A percentile compares a stretch with the other conserved stretches of the same genome.
Evolutionary conservation across 2,329 filamentous ascomycete species (phyloP).

Genomic region (Neonectria coccinea): DNA sequence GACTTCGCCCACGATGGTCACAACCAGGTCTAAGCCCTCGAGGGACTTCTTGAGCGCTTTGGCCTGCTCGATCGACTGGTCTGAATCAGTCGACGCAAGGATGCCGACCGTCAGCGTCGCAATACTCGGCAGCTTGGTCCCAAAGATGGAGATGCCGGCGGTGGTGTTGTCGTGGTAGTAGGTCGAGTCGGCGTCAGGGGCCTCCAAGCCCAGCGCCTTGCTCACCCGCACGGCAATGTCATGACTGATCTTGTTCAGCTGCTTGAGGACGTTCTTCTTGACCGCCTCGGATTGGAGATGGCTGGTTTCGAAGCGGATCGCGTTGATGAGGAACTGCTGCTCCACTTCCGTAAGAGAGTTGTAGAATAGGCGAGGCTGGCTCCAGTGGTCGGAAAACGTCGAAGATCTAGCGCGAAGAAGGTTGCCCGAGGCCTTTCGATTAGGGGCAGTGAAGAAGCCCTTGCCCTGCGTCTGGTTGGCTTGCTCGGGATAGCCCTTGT

Average conservation of each 20-base stretch:
- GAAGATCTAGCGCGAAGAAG: slow-evolving; percentile 69
- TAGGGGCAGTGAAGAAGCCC: slow-evolving; percentile 77
- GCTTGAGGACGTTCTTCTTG: slow-evolving; percentile 73
- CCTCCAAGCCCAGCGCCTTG: slow-evolving; percentile 67
- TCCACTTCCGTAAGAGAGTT: slow-evolving; percentile 75
- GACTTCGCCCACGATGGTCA: slow-evolving; percentile 71
- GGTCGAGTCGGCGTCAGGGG: slow-evolving; percentile 68
- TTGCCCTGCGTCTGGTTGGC: slow-evolving; percentile 72
- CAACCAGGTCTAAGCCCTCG: slow-evolving; percentile 62
- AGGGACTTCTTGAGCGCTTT: slow-evolving; percentile 62
- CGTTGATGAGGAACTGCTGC: slow-evolving; percentile 79
- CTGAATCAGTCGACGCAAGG: slow-evolving; percentile 60
- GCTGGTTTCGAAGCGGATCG: slow-evolving; percentile 77
- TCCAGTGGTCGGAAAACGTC: slow-evolving; percentile 79
- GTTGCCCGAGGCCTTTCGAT: slow-evolving; percentile 62
- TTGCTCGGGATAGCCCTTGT: slow-evolving; percentile 71
- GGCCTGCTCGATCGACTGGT: slow-evolving; percentile 61
- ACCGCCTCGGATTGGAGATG: slow-evolving; percentile 68
- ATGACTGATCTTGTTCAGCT: slow-evolving; percentile 76
- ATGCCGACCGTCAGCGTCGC: slow-evolving; percentile 74
- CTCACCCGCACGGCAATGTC: slow-evolving; percentile 75
- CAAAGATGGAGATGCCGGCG: slow-evolving; percentile 69
- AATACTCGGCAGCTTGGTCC: slow-evolving; percentile 67
- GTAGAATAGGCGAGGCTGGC: slow-evolving; percentile 78
- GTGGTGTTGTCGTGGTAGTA: slow-evolving; percentile 80